Base-by-base conservation (phyloP, 148 eudicot genomes). In the Polygonum aviculare region DNA sequence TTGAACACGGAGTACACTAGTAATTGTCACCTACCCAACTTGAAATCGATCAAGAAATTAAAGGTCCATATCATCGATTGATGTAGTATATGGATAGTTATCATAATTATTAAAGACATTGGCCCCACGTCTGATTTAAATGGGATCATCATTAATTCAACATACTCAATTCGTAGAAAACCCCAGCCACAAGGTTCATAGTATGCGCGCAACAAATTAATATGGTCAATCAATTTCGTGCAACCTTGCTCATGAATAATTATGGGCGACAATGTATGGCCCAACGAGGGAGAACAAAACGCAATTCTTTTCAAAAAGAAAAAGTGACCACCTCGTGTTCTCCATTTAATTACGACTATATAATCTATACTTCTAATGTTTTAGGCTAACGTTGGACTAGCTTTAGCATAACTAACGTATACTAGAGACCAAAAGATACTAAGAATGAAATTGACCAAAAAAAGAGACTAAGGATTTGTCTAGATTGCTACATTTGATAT, bases 111-210 rank as follows among this genome's bases (percentile, higher is more conserved):
- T 18, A 21, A 54, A 54, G 60, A 4, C 60, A 54, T 54, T 54
- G 67, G 5, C 16, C 67, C 67, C 67, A 60, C 67, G 67, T 22
- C 12, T 8, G 36, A 63, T 35, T 12, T 12, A 33, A 3, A 63
- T 12, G 35, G 39, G 40, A 8, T 10, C 16, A 8, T 10, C 16
- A 50, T 50, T 12, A 26, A 35, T 14, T 3, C 31, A 65, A 33
- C 44, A 12, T 36, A 65, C 18, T 12, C 22, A 54, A 54, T 26
- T 11, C 26, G 33, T 39, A 35, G 33, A 40, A 19, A 73, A 73
- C 75, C 75, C 75, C 48, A 73, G 75, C 75, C 75, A 50, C 54
- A 47, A 33, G 31, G 12, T 73, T 22, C 51, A 50, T 73, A 57
- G 51, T 4, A 9, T 2, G 22, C n/a, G 39, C 10, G 51, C 55